phyloP scores from a whole-genome alignment of 208 protist genomes.

The Acanthamoeba healyi region DNA sequence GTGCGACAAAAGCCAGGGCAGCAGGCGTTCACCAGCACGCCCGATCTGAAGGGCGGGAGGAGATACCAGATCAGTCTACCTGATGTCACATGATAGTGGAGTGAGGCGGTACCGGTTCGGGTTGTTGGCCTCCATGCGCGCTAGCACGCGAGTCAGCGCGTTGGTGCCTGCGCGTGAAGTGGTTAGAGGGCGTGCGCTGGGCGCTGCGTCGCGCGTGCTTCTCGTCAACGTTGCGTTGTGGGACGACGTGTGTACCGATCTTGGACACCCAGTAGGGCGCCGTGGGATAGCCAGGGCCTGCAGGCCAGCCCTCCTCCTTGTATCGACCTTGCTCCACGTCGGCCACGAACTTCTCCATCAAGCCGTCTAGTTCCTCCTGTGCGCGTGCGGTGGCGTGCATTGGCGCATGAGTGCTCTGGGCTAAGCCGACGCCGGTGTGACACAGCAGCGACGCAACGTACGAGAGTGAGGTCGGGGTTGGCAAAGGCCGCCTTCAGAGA shows the following conservation, averaged over 20 bases:
- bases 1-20: slow-evolving; percentile 58
- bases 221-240: too few species aligned
- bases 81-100: background rate
- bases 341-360: slow-evolving; percentile 67
- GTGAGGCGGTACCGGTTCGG: background rate
- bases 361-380: background rate
- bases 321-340: background rate
- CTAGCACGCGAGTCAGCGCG: slow-evolving; percentile 46
- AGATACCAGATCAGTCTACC: background rate
- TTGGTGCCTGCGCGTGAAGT: background rate
- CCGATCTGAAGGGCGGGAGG: background rate
- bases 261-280: slow-evolving; percentile 19
- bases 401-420: background rate
- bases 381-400: too few species aligned
- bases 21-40: slow-evolving; percentile 54
- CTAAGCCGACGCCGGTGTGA: background rate
- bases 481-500: background rate
- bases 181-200: background rate
- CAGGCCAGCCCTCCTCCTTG: slow-evolving; percentile 66
- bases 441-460: background rate
- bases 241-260: background rate
- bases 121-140: slow-evolving; percentile 24
- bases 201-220: too few species aligned
- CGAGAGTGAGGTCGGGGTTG: background rate
- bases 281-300: background rate